Conservation (phyloP, 164 flowering plant genomes). For the Macadamia integrifolia region DNA sequence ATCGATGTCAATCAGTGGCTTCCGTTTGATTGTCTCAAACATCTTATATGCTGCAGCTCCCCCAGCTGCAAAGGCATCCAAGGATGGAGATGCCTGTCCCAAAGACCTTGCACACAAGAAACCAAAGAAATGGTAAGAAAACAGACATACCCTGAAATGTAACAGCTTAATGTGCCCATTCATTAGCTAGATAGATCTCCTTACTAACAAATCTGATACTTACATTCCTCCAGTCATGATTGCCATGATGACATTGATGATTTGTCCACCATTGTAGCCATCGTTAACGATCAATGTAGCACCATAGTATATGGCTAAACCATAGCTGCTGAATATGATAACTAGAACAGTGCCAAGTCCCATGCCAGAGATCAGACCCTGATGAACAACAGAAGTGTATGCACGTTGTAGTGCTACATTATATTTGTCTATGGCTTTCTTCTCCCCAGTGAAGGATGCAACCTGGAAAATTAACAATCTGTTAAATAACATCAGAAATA, state of each 20-base stretch:
- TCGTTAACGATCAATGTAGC: slow-evolving; percentile 56
- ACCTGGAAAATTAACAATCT: slow-evolving; percentile 35
- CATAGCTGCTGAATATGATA: slow-evolving; percentile 45
- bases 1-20: slow-evolving; percentile 39
- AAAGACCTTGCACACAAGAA: slow-evolving; percentile 29
- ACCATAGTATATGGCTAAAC: slow-evolving; percentile 74
- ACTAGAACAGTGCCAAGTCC: slow-evolving; percentile 54
- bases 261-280: slow-evolving; percentile 64
- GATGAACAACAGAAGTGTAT: slow-evolving; percentile 49
- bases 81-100: slow-evolving; percentile 43
- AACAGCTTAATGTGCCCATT: background rate
- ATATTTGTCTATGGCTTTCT: slow-evolving; percentile 53
- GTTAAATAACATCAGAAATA: too few species aligned
- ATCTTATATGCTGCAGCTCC: slow-evolving; percentile 50
- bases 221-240: slow-evolving; percentile 67
- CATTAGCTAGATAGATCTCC: too few species aligned
- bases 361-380: slow-evolving; percentile 55
- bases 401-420: slow-evolving; percentile 46
- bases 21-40: slow-evolving; percentile 48
- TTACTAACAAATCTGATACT: slow-evolving; percentile 17
- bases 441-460: slow-evolving; percentile 84
- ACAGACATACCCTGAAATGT: background rate
- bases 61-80: slow-evolving; percentile 44
- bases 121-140: background rate
- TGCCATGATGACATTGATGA: slow-evolving; percentile 57